phyloP scores from a whole-genome alignment of 2,329 filamentous ascomycete genomes.

The Fusarium temperatum region DNA sequence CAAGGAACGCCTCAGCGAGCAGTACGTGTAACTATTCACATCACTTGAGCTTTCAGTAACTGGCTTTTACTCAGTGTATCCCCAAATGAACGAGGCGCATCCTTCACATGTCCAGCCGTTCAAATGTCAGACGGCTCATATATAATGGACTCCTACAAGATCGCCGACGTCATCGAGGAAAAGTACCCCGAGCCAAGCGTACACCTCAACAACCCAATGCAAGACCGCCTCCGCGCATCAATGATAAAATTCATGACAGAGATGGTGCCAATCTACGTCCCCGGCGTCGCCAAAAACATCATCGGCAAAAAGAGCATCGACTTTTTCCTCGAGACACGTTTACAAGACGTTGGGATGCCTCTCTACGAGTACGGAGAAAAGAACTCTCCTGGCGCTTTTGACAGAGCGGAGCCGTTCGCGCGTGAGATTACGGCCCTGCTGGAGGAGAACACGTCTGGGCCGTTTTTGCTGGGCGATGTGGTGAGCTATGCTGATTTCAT shows the following conservation, averaged over 20 bases:
- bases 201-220: background rate
- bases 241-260: slow-evolving; percentile 23
- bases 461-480: slow-evolving; percentile 66
- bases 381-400: slow-evolving; percentile 14
- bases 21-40: background rate
- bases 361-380: slow-evolving; percentile 21
- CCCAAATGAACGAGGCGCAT: background rate
- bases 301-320: slow-evolving; percentile 25
- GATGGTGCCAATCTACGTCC: slow-evolving; percentile 23
- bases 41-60: background rate
- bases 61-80: background rate
- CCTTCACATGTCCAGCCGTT: slow-evolving; percentile 57
- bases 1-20: slow-evolving; percentile 1
- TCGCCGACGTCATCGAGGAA: slow-evolving; percentile 68
- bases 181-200: slow-evolving; percentile 60
- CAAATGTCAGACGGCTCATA: slow-evolving; percentile 63
- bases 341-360: slow-evolving; percentile 25
- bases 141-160: slow-evolving; percentile 70
- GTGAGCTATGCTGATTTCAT: slow-evolving; percentile 66
- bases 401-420: slow-evolving; percentile 22
- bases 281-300: slow-evolving; percentile 11
- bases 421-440: slow-evolving; percentile 21
- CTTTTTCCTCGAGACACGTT: slow-evolving; percentile 14
- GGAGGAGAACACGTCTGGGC: slow-evolving; percentile 53
- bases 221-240: slow-evolving; percentile 1